Conservation (phyloP, 169 alveolate genomes). For the Sarcocystis neurona region DNA sequence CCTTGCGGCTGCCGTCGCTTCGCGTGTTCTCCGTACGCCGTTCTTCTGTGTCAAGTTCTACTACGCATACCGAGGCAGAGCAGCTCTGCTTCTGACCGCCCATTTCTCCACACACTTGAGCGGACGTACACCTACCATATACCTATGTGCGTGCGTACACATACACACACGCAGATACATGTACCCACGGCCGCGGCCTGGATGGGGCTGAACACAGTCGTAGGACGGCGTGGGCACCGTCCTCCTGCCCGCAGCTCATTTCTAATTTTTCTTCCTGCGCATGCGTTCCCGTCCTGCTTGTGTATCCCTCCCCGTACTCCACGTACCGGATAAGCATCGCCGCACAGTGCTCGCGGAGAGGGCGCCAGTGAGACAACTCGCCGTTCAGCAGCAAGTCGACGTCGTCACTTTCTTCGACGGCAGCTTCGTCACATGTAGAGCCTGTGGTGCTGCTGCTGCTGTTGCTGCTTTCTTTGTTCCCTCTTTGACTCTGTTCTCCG, state of each 20-base stretch:
- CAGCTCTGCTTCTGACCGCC: too few relatives aligned
- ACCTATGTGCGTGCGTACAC: too few relatives aligned
- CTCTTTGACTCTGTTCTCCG: constrained; percentile 4
- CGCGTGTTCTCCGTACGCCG: too few relatives aligned
- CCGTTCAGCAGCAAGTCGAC: constrained; percentile 32
- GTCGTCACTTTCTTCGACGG: not conserved
- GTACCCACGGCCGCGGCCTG: too few relatives aligned
- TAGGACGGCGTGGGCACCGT: too few relatives aligned
- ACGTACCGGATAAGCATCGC: constrained; percentile 47
- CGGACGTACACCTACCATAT: too few relatives aligned
- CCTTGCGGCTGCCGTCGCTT: too few relatives aligned
- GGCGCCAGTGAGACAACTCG: not conserved
- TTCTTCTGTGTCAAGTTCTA: too few relatives aligned
- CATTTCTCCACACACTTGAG: too few relatives aligned
- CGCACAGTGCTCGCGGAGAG: constrained; percentile 59
- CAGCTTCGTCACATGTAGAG: not conserved
- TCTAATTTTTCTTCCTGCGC: not conserved
- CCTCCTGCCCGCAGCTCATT: constrained; percentile 4
- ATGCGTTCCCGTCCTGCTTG: constrained; percentile 29
- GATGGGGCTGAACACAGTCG: too few relatives aligned
- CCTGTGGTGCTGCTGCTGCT: constrained; percentile 17
- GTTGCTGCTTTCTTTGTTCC: constrained; percentile 27
- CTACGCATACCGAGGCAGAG: too few relatives aligned
- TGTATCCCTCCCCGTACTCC: constrained; percentile 3
- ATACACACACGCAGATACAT: too few relatives aligned